A percentile compares a stretch with the other conserved stretches of the same genome.
phyloP scores from a whole-genome alignment of 805 yeast genomes.

The Saturnispora quitensis region DNA sequence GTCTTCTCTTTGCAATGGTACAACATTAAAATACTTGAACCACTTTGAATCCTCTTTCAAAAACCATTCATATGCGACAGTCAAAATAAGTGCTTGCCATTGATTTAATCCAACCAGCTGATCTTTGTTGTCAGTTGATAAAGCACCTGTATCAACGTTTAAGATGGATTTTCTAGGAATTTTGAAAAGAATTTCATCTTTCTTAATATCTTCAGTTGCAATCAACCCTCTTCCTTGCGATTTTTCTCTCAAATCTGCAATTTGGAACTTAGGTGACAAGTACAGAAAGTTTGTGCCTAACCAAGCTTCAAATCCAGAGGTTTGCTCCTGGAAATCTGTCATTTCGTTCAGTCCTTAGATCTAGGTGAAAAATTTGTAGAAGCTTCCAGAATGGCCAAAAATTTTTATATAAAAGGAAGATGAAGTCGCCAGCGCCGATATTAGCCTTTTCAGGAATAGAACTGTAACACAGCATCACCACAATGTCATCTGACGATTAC shows the following conservation, averaged over 20 bases:
- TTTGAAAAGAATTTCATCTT: conserved; percentile 58
- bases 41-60: conserved; percentile 45
- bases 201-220: conserved; percentile 50
- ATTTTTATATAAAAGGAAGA: neutral
- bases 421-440: neutral
- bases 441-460: no score
- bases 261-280: conserved; percentile 46
- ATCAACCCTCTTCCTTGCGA: conserved; percentile 74
- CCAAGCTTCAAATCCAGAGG: conserved; percentile 39
- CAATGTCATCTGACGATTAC: conserved; percentile 60
- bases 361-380: neutral
- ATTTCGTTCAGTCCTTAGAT: neutral
- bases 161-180: conserved; percentile 55
- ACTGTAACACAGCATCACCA: neutral
- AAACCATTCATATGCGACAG: conserved; percentile 53
- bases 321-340: conserved; percentile 20
- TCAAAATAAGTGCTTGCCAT: conserved; percentile 73
- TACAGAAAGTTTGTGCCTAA: conserved; percentile 31
- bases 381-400: conserved; percentile 1
- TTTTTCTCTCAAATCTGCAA: conserved; percentile 49
- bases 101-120: conserved; percentile 39
- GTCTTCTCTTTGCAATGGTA: conserved; percentile 39
- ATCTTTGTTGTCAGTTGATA: conserved; percentile 28
- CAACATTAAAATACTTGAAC: conserved; percentile 59
- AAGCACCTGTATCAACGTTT: conserved; percentile 48